phyloP scores from a whole-genome alignment of 2,329 filamentous ascomycete genomes.

The Ascochyta koolunga region DNA sequence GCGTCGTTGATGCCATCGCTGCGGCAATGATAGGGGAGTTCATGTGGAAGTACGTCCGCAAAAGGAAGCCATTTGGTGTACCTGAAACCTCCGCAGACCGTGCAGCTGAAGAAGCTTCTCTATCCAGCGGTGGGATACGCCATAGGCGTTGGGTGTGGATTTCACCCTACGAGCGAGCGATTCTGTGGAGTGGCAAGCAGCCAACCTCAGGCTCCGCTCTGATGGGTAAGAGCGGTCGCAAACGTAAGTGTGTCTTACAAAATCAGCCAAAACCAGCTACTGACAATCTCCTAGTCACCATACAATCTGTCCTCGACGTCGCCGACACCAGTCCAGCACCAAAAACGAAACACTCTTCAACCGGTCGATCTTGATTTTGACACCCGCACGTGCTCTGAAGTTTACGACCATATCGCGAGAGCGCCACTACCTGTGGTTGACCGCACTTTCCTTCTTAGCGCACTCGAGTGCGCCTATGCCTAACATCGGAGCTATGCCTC shows the following conservation, averaged over 20 bases:
- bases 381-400: slow-evolving; percentile 90
- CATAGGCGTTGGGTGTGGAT: slow-evolving; percentile 99
- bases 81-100: slow-evolving; percentile 60
- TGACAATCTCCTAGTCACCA: slow-evolving; percentile 67
- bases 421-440: slow-evolving; percentile 93
- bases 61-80: slow-evolving; percentile 89
- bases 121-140: slow-evolving; percentile 70
- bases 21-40: slow-evolving; percentile 98
- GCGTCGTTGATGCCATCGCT: slow-evolving; percentile 93
- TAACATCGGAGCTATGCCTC: slow-evolving; percentile 62
- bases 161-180: slow-evolving; percentile 91
- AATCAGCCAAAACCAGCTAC: neutral
- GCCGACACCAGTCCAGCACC: slow-evolving; percentile 86
- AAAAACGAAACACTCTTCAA: slow-evolving; percentile 78
- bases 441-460: slow-evolving; percentile 90
- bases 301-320: slow-evolving; percentile 96
- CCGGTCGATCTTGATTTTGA: slow-evolving; percentile 92
- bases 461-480: slow-evolving; percentile 84
- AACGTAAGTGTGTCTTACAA: slow-evolving; percentile 68
- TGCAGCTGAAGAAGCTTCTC: slow-evolving; percentile 63
- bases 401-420: slow-evolving; percentile 86
- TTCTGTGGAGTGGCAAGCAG: slow-evolving; percentile 99
- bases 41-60: slow-evolving; percentile 90
- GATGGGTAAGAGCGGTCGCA: slow-evolving; percentile 92
- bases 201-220: slow-evolving; percentile 85